Evolutionary conservation across 352 stramenopile genomes (phyloP).

Genomic region (Phytopythium sindhum): DNA sequence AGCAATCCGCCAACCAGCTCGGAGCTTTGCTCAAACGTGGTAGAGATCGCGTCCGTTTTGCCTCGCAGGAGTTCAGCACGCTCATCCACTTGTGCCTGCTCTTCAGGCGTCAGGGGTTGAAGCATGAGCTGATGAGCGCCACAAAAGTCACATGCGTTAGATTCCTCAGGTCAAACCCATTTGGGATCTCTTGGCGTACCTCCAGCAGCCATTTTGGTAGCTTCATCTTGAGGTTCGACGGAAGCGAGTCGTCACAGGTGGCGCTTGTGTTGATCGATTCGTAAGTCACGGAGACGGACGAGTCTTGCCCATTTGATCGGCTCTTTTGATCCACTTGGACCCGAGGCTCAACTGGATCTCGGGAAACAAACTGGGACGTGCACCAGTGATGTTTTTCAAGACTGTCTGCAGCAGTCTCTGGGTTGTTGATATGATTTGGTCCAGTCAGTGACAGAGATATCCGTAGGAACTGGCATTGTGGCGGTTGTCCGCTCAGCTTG

Average conservation of each 20-base stretch:
- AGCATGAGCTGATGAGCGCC: background rate
- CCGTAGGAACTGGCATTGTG: background rate
- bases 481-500: background rate
- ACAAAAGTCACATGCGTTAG: background rate
- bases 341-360: slow-evolving; percentile 1
- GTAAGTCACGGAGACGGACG: background rate
- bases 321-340: background rate
- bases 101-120: slow-evolving; percentile 5
- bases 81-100: slow-evolving; percentile 14
- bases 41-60: slow-evolving; percentile 12
- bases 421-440: background rate
- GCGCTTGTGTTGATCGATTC: background rate
- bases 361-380: slow-evolving; percentile 18
- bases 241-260: background rate
- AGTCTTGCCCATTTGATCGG: background rate
- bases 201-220: background rate
- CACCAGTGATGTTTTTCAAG: background rate
- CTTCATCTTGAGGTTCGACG: background rate
- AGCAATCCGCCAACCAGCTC: slow-evolving; percentile 8
- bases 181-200: background rate
- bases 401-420: background rate
- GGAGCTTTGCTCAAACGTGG: slow-evolving; percentile 15
- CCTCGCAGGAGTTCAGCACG: slow-evolving; percentile 12
- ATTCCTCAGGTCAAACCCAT: background rate
- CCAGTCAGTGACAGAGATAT: background rate